Evolutionary conservation across 2,329 filamentous ascomycete genomes (phyloP).

Genomic region (Trichoderma breve): DNA sequence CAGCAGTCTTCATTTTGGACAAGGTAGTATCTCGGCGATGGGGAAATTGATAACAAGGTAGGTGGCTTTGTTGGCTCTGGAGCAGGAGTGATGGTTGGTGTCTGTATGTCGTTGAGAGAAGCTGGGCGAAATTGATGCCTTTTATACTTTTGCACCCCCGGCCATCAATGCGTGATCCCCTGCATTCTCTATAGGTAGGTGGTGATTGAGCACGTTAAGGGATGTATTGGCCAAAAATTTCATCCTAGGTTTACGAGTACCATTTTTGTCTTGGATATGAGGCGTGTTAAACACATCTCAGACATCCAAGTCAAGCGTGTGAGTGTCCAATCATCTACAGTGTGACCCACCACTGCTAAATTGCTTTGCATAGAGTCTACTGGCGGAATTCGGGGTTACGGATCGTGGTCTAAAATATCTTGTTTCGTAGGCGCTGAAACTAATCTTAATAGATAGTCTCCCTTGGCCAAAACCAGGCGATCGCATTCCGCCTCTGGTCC

Average conservation of each 20-base stretch:
- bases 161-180: background rate
- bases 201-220: background rate
- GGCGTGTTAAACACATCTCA: background rate
- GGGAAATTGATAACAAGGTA: background rate
- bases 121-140: background rate
- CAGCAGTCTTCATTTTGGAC: conserved; percentile 2
- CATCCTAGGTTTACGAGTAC: too few relatives aligned
- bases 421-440: background rate
- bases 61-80: background rate
- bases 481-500: background rate
- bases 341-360: background rate
- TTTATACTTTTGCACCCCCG: background rate
- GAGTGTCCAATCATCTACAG: background rate
- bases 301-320: background rate
- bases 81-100: background rate
- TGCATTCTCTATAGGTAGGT: background rate
- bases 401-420: background rate
- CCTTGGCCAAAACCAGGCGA: background rate
- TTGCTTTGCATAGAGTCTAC: background rate
- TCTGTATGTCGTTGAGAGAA: background rate
- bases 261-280: background rate
- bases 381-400: background rate
- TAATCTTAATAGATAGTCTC: background rate
- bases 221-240: background rate
- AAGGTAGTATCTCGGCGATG: background rate